These are phyloP conservation scores for Kazachstania taianensis DNA, from an alignment of 805 yeast species.

Conservation along the genomic window DNA sequence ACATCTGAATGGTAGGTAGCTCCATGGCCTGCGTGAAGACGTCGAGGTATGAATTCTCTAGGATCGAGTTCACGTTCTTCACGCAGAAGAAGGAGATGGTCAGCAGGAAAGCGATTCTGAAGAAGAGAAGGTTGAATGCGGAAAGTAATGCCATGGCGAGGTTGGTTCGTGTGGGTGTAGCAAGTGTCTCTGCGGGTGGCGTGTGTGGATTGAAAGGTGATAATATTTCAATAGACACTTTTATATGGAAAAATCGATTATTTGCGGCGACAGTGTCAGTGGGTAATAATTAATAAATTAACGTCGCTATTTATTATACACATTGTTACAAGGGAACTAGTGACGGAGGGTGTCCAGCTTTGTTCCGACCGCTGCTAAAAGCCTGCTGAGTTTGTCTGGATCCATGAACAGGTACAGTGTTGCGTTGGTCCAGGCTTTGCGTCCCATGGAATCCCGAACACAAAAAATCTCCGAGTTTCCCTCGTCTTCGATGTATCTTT, in stretches of 20 bases:
- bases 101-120: constrained; percentile 38
- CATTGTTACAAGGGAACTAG: too few species aligned
- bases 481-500: too few species aligned
- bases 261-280: too few species aligned
- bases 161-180: too few species aligned
- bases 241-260: too few species aligned
- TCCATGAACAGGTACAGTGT: not conserved
- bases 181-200: too few species aligned
- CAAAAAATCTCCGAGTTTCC: not conserved
- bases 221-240: too few species aligned
- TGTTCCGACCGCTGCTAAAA: constrained; percentile 1
- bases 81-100: constrained; percentile 37
- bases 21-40: constrained; percentile 53
- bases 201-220: too few species aligned
- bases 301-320: too few species aligned
- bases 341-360: constrained; percentile 4
- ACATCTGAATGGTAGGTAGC: constrained; percentile 29
- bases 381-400: constrained; percentile 1
- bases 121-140: constrained; percentile 38
- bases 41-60: constrained; percentile 38
- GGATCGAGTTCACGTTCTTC: constrained; percentile 37
- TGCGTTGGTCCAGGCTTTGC: too few species aligned
- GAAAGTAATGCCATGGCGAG: constrained; percentile 42
- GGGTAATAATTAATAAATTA: too few species aligned
- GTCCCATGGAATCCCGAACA: not conserved